Conservation (phyloP, 345 rosid genomes). For the Nasturtium officinale region DNA sequence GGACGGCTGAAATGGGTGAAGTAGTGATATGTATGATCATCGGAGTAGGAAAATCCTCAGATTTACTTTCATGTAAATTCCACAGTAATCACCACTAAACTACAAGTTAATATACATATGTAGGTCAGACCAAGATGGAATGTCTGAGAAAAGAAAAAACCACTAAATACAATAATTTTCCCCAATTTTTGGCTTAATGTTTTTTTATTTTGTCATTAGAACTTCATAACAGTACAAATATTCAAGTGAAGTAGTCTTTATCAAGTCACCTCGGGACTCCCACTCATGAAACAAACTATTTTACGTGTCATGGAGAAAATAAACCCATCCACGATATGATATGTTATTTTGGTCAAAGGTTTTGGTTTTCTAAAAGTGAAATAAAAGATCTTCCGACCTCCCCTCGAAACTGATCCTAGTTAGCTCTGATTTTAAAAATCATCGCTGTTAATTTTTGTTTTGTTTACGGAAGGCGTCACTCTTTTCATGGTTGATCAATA, state of each 20-base stretch:
- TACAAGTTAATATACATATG: background rate
- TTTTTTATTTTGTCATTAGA: background rate
- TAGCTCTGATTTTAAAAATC: background rate
- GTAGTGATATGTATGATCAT: background rate
- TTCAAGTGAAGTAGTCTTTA: conserved; percentile 14
- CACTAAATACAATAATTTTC: conserved; percentile 1
- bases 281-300: conserved; percentile 32
- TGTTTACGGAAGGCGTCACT: background rate
- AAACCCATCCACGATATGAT: conserved; percentile 33
- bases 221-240: background rate
- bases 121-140: background rate
- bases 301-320: conserved; percentile 26
- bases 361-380: conserved; percentile 28
- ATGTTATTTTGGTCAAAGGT: conserved; percentile 9
- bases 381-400: background rate
- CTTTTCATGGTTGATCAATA: conserved; percentile 20
- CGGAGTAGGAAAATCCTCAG: background rate
- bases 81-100: background rate
- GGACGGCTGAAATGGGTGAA: background rate
- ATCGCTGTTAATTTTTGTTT: background rate
- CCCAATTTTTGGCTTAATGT: background rate
- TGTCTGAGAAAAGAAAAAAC: conserved; percentile 8
- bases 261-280: conserved; percentile 24
- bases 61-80: conserved; percentile 1
- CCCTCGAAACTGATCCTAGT: conserved; percentile 17